phyloP scores from a whole-genome alignment of 345 rosid genomes.

The Anastatica hierochuntica region DNA sequence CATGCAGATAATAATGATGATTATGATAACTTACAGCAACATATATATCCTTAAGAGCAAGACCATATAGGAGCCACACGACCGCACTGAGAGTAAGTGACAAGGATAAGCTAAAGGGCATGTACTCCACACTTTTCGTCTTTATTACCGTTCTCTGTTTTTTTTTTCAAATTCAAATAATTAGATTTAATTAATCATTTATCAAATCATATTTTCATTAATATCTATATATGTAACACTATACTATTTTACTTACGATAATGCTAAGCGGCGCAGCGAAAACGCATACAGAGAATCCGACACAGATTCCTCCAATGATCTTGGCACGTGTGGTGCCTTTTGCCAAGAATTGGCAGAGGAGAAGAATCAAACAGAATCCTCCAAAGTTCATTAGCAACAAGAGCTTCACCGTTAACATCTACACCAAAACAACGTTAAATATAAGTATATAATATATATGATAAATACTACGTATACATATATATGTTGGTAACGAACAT shows the following conservation, averaged over 20 bases:
- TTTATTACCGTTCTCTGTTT: conserved; percentile 36
- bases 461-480: not conserved
- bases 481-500: conserved; percentile 5
- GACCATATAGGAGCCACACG: conserved; percentile 48
- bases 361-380: conserved; percentile 36
- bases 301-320: conserved; percentile 50
- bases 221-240: not conserved
- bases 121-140: conserved; percentile 61
- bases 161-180: not conserved
- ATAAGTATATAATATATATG: too few species aligned
- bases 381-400: conserved; percentile 40
- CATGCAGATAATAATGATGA: conserved; percentile 4
- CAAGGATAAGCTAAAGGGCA: conserved; percentile 50
- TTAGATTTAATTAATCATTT: not conserved
- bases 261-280: conserved; percentile 60
- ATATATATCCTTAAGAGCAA: conserved; percentile 35
- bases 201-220: not conserved
- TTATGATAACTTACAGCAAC: conserved; percentile 35
- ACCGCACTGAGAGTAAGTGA: conserved; percentile 46
- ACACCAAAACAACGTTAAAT: too few species aligned
- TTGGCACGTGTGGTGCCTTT: conserved; percentile 33
- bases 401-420: conserved; percentile 40
- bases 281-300: conserved; percentile 39
- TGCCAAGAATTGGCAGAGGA: conserved; percentile 35
- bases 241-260: conserved; percentile 28